phyloP scores from a whole-genome alignment of 2,329 filamentous ascomycete genomes.

The Pseudogymnoascus pannorum region DNA sequence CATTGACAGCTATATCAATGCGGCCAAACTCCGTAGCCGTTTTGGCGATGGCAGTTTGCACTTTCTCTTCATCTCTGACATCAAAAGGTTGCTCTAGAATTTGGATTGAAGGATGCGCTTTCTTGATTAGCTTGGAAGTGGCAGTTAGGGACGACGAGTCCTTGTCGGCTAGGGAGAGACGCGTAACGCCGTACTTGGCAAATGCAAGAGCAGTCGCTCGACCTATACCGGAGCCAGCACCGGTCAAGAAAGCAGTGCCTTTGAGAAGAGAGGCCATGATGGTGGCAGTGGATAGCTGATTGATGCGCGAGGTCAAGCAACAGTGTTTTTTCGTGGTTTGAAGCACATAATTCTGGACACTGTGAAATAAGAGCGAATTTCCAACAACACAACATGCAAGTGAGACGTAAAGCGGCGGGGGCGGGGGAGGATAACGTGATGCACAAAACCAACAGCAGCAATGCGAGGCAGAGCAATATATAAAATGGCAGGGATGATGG shows the following conservation, averaged over 20 bases:
- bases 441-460: not conserved
- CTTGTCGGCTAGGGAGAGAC: constrained; percentile 41
- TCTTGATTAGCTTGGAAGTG: constrained; percentile 30
- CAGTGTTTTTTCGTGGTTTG: not conserved
- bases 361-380: not conserved
- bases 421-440: not conserved
- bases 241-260: constrained; percentile 42
- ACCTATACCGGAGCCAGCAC: constrained; percentile 42
- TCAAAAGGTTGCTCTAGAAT: constrained; percentile 38
- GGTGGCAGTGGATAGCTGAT: not conserved
- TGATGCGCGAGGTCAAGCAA: not conserved
- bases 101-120: constrained; percentile 34
- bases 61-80: constrained; percentile 36
- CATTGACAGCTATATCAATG: constrained; percentile 49
- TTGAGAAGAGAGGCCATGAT: constrained; percentile 35
- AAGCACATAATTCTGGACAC: not conserved
- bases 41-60: constrained; percentile 37
- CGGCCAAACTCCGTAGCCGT: constrained; percentile 41
- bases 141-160: constrained; percentile 30
- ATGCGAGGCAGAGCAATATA: not conserved
- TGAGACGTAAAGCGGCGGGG: not conserved
- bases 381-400: too few relatives aligned
- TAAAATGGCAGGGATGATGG: not conserved
- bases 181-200: constrained; percentile 40
- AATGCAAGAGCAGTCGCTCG: constrained; percentile 39